A percentile compares a stretch with the other conserved stretches of the same genome.
Conservation (phyloP, 352 stramenopile genomes). For the Pythium phragmitis region DNA sequence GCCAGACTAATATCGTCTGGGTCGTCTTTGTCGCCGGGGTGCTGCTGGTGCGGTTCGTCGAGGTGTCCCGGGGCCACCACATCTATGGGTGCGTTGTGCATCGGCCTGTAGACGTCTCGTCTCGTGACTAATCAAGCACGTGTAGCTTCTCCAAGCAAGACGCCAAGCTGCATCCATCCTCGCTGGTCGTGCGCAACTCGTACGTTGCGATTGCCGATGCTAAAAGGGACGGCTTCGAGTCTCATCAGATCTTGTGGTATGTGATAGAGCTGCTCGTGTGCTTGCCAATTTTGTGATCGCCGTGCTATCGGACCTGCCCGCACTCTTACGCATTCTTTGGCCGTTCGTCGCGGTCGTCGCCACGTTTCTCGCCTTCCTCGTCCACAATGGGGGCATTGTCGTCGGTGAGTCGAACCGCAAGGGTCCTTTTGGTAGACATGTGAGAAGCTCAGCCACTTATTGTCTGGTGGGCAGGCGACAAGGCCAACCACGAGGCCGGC, state of each 20-base stretch:
- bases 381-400: conserved; percentile 79
- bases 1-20: conserved; percentile 92
- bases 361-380: conserved; percentile 58
- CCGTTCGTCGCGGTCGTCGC: conserved; percentile 61
- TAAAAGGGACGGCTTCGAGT: neutral
- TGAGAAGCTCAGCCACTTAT: neutral
- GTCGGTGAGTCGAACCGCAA: conserved; percentile 41
- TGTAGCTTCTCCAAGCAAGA: conserved; percentile 27
- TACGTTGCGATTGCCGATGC: conserved; percentile 6
- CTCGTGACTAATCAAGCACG: neutral
- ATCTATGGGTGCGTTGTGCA: conserved; percentile 64
- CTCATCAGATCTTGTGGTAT: neutral
- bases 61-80: conserved; percentile 56
- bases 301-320: conserved; percentile 45
- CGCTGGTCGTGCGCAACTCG: conserved; percentile 15
- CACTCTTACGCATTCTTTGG: conserved; percentile 64
- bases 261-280: conserved; percentile 36
- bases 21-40: conserved; percentile 83
- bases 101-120: neutral
- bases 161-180: conserved; percentile 14
- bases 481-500: conserved; percentile 74
- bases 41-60: conserved; percentile 63
- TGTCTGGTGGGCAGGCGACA: conserved; percentile 52
- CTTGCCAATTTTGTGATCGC: conserved; percentile 65
- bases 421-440: too few relatives aligned